Base-by-base conservation (phyloP, 2,329 filamentous ascomycete genomes). In the Zymoseptoria tritici region DNA sequence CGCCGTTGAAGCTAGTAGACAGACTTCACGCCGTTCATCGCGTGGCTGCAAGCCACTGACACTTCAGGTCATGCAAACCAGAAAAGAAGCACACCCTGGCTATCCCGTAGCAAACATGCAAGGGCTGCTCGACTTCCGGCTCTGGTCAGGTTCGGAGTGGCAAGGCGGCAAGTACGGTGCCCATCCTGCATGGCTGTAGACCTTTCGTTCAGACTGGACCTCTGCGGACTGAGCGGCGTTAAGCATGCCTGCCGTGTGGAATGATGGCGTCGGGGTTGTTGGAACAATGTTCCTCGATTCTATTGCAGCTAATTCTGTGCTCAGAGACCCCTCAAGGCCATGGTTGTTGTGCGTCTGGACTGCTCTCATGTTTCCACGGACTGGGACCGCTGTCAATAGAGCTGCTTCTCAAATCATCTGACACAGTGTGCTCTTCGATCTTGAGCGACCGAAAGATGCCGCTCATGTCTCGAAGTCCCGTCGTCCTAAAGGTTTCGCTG, bases 391-490 rank as follows among this genome's bases (percentile, higher is more conserved):
- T 58, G 24, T 66, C 67, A 3, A 64, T 66, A 16, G 59, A 65
- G 26, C 57, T 59, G 19, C 61, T 63, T 53, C 51, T 62, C 49
- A 62, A 49, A 22, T 67, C 63, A 31, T 66, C 63, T 7, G 61
- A 59, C 16, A 62, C 49, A n/a, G 59, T 58, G 49, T 66, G 59
- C 52, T 69, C 70, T 20, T 66, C 63, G 16, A 73, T 58, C n/a
- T 67, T 65, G 61, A 80, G 67, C 7, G 71, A 73, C 56, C 69
- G 74, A 67, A 80, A 73, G 9, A 74, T 70, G 11, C 70, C 71
- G 49, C 66, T 72, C 71, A 74, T 72, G 54, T 73, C 71, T 29
- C 70, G 65, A 11, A 74, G 63, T 42, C 70, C 65, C 2, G 59
- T 62, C 6, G 61, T 61, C 52, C 52, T 53, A 9, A 55, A 55